Base-by-base conservation (phyloP, 73 alveolate genomes). In the Blepharisma japonicum region DNA sequence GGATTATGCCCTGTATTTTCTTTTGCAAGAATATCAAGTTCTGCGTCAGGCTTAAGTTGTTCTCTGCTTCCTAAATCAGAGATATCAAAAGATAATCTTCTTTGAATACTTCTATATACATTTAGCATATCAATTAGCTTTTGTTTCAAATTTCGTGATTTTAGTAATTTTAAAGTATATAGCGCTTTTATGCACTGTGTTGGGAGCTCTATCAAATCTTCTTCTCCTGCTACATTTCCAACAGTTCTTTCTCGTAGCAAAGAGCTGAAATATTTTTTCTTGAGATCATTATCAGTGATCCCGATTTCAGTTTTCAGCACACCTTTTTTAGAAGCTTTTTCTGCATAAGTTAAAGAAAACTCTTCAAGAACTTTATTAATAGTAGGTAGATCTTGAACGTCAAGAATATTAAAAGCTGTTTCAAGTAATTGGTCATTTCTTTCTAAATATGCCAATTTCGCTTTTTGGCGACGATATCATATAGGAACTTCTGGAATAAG, bases 31-130 rank as follows among this genome's bases (percentile, higher is more conserved):
- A 9, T 14, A 20, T n/a, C 14, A 8, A 14, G 11, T 18, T 14
- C 47, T 9, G 38, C 74, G 2, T 61, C 74, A 20, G 74, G 74
- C 23, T 68, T 79, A 48, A 83, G 77, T 42, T 84, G 71, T 66
- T 83, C 91, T 49, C 91, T 45, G 6, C 87, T 83, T 4, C 91
- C 91, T 71, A 83, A 38, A 39, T 83, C 91, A 45, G 84, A 25
- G 70, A 77, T 25, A 32, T 83, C 91, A 3, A 78, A 55, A 27
- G 84, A 71, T 6, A 83, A 8, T 68, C 91, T 61, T 55, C 68
- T 83, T 55, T 83, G 68, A 6, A 83, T 61, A n/a, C 84, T 68
- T 68, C 91, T 78, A 71, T 68, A 83, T 0, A 70, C 85, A 79
- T 83, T 83, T 39, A 83, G 9, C 9, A 76, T 55, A 68, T 83